Evolutionary conservation across 345 rosid genomes (phyloP).

Genomic region (Corchorus olitorius): DNA sequence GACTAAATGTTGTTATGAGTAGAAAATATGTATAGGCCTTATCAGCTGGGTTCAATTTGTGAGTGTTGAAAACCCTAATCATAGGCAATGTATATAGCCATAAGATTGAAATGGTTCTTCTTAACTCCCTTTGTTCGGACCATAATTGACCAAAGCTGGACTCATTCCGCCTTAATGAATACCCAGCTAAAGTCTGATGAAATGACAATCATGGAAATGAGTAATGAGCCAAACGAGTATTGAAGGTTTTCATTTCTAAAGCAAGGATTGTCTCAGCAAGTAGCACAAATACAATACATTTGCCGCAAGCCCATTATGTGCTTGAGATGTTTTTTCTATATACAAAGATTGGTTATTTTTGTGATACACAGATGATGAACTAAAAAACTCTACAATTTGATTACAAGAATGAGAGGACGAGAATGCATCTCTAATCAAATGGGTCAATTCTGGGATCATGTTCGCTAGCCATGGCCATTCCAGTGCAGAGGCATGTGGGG

Average conservation of each 20-base stretch:
- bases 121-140: not conserved
- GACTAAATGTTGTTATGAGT: no score
- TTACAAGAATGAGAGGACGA: not conserved
- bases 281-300: not conserved
- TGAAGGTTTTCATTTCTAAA: conserved; percentile 9
- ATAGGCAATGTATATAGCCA: no score
- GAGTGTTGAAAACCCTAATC: no score
- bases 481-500: conserved; percentile 97
- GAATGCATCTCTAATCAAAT: conserved; percentile 55
- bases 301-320: not conserved
- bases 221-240: not conserved
- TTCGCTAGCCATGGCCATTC: conserved; percentile 99
- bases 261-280: not conserved
- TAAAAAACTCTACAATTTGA: not conserved
- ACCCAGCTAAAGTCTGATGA: not conserved
- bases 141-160: not conserved
- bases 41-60: not conserved
- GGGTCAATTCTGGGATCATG: conserved; percentile 95
- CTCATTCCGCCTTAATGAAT: not conserved
- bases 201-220: not conserved
- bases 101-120: not conserved
- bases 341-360: conserved; percentile 7
- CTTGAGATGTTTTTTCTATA: conserved; percentile 9
- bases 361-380: not conserved
- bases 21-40: not conserved